Conservation (phyloP, 164 flowering plant genomes). For the Sextonia rubra region DNA sequence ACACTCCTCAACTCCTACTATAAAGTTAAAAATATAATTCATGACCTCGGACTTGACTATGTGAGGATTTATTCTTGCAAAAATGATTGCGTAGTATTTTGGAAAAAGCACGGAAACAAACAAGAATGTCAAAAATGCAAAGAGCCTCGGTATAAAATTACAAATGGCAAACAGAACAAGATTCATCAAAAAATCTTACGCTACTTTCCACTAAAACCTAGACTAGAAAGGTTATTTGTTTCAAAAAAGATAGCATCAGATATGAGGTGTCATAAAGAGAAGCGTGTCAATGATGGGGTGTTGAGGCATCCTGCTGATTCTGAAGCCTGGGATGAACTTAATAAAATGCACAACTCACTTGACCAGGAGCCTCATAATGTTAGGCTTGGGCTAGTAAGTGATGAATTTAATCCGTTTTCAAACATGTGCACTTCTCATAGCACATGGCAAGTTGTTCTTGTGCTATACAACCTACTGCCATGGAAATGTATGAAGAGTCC, state of each 20-base stretch:
- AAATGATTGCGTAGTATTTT: not conserved
- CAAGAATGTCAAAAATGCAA: not conserved
- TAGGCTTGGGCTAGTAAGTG: constrained; percentile 6
- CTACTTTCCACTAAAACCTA: no score
- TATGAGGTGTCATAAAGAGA: no score
- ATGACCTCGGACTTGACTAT: not conserved
- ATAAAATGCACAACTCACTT: no score
- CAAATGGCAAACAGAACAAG: not conserved
- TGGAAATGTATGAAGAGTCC: no score
- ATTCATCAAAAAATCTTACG: not conserved
- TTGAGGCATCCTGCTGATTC: no score
- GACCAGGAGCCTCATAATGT: not conserved
- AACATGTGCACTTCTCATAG: not conserved
- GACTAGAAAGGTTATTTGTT: not conserved
- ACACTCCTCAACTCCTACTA: not conserved
- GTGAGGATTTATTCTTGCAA: not conserved
- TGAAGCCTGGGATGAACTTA: constrained; percentile 1
- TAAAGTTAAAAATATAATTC: not conserved
- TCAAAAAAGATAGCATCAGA: no score
- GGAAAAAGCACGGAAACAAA: constrained; percentile 1
- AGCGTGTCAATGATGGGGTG: no score
- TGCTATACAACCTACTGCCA: constrained; percentile 1
- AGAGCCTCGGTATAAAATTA: no score
- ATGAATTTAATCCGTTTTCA: constrained; percentile 1
- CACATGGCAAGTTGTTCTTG: not conserved